Conservation (phyloP, 2,329 filamentous ascomycete species). For the Stagonosporopsis rhizophila region DNA sequence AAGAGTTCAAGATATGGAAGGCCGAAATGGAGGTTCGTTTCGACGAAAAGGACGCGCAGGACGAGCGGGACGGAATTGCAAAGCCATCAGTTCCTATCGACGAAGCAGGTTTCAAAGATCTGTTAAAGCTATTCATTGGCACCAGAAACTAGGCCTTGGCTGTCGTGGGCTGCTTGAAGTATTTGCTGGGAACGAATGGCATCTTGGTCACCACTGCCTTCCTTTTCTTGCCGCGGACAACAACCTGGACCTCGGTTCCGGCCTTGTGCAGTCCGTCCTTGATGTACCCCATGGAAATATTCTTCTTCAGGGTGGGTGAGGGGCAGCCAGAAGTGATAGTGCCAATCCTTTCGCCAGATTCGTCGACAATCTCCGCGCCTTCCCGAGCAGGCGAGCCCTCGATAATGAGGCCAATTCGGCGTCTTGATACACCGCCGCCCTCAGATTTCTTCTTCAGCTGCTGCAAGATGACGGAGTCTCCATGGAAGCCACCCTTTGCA, state of each 20-base stretch:
- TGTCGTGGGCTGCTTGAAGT: slow-evolving; percentile 59
- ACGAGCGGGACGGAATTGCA: neutral
- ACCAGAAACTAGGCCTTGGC: slow-evolving; percentile 29
- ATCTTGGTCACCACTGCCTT: slow-evolving; percentile 82
- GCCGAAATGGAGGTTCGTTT: slow-evolving; percentile 65
- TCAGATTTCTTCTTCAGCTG: slow-evolving; percentile 80
- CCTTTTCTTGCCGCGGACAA: slow-evolving; percentile 78
- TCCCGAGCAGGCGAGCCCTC: slow-evolving; percentile 90
- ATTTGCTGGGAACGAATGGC: slow-evolving; percentile 85
- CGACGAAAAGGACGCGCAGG: slow-evolving; percentile 52
- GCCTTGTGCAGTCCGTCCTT: slow-evolving; percentile 81
- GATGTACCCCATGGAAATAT: slow-evolving; percentile 96
- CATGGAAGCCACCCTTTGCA: slow-evolving; percentile 78
- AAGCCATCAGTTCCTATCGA: neutral
- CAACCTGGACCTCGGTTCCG: slow-evolving; percentile 79
- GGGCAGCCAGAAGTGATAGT: slow-evolving; percentile 88
- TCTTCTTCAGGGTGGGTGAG: slow-evolving; percentile 82
- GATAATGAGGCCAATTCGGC: slow-evolving; percentile 81
- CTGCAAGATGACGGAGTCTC: slow-evolving; percentile 75
- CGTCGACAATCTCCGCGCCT: slow-evolving; percentile 77
- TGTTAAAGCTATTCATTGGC: neutral
- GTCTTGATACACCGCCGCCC: slow-evolving; percentile 70
- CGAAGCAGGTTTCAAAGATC: neutral
- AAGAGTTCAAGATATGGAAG: slow-evolving; percentile 71
- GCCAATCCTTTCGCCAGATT: slow-evolving; percentile 73